phyloP scores from a whole-genome alignment of 306 rosid genomes.

The Alnus glutinosa region DNA sequence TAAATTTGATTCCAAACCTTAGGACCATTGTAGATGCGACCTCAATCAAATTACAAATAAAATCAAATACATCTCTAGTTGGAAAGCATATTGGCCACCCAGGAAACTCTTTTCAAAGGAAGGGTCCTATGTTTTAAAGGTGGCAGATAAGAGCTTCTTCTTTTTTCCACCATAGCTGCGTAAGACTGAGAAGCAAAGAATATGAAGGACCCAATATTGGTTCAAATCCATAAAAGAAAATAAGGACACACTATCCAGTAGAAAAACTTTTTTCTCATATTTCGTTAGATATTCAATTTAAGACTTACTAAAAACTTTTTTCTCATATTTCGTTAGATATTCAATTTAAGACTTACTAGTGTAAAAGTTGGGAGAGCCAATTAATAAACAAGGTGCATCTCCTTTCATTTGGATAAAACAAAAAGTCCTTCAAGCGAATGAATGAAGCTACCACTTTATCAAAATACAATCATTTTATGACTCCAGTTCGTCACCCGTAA shows the following conservation, averaged over 20 bases:
- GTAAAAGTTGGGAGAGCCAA: constrained; percentile 26
- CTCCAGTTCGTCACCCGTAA: constrained; percentile 31
- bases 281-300: constrained; percentile 18
- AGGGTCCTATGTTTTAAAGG: no score
- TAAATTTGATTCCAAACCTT: constrained; percentile 30
- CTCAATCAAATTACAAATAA: constrained; percentile 23
- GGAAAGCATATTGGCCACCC: not conserved
- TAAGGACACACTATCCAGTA: not conserved
- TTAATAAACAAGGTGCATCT: constrained; percentile 3
- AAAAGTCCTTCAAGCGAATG: constrained; percentile 23
- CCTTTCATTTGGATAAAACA: constrained; percentile 22
- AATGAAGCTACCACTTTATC: constrained; percentile 12
- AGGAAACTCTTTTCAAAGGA: no score
- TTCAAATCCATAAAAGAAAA: not conserved
- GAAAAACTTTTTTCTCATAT: constrained; percentile 2
- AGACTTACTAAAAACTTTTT: constrained; percentile 14
- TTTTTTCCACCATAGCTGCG: no score
- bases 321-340: constrained; percentile 17
- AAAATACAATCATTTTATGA: constrained; percentile 19
- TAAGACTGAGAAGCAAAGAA: no score
- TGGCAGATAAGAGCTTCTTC: no score
- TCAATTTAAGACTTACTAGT: constrained; percentile 18
- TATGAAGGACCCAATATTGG: no score
- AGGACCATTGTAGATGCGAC: constrained; percentile 25
- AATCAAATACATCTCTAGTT: constrained; percentile 24